Base-by-base conservation (phyloP, 805 yeast genomes). In the Sugiyamaella qingdaonensis region DNA sequence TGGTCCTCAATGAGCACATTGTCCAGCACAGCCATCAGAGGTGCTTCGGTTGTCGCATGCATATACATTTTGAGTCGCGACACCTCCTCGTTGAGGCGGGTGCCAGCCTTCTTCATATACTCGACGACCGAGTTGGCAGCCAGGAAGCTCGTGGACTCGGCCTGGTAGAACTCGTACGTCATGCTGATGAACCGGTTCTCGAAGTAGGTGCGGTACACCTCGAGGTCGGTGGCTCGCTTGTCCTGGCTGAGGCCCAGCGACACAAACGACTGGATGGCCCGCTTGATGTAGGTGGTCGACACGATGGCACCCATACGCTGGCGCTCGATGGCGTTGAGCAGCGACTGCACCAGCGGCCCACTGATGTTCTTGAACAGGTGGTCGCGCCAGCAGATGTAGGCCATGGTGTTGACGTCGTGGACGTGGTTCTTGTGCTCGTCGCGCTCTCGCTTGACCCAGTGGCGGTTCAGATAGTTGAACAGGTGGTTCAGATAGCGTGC, bases 401-500 rank as follows among this genome's bases (percentile, higher is more conserved):
- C 86, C 58, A 94, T 75, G 3, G 97, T 89, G 66, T 90, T 85
- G 19, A 95, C 95, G 69, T 94, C 99, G 68, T 83, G 89, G 45
- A 94, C 84, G 64, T 88, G 90, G 58, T 90, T 79, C 63, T 88
- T 81, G 14, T 97, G 97, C 67, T 92, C 97, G 42, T 89, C 86
- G 64, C 98, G 79, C 70, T 92, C 98, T 65, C 95, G 91, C 61
- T 86, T 87, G 43, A 95, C 97, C 99, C 99, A 94, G 71, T 92
- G 94, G 57, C 98, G 80, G 70, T 94, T 94, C 80, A 94, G 83
- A 70, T 94, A 94, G 68, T 92, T 97, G 64, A 94, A 88, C 4
- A 95, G 91, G 67, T 95, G 94, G 68, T 89, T 90, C 67, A 94
- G 72, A 69, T 88, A 87, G 13, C 90, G 86, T 1, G 98, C 95